phyloP scores from a whole-genome alignment of 208 protist species.

The Wallacemonas sp. region DNA sequence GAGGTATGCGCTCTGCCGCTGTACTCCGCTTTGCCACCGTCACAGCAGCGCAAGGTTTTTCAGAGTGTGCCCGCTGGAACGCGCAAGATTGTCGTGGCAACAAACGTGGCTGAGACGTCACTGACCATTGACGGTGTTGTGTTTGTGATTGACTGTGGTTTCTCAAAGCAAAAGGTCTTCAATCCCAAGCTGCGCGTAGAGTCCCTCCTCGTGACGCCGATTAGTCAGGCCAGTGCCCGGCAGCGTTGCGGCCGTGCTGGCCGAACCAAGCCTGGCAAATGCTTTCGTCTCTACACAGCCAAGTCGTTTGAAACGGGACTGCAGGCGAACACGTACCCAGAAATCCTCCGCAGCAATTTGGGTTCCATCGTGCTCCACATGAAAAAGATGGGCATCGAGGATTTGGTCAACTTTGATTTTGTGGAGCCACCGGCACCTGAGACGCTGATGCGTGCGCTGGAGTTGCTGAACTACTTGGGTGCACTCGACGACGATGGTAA shows the following conservation, averaged over 20 bases:
- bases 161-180: slow-evolving; percentile 97
- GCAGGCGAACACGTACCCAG: slow-evolving; percentile 93
- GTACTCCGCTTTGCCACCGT: slow-evolving; percentile 97
- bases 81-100: slow-evolving; percentile 97
- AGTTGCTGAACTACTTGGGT: slow-evolving; percentile 95
- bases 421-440: slow-evolving; percentile 97
- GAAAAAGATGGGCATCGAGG: slow-evolving; percentile 98
- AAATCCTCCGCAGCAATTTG: slow-evolving; percentile 98
- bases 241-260: slow-evolving; percentile 96
- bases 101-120: slow-evolving; percentile 99
- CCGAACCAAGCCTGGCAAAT: slow-evolving; percentile 96
- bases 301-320: slow-evolving; percentile 95
- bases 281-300: slow-evolving; percentile 96
- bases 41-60: slow-evolving; percentile 98
- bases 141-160: slow-evolving; percentile 98
- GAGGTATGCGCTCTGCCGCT: slow-evolving; percentile 94
- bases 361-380: slow-evolving; percentile 96
- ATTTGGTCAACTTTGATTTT: slow-evolving; percentile 98
- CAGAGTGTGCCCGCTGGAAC: slow-evolving; percentile 86
- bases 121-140: slow-evolving; percentile 99
- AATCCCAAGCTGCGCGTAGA: slow-evolving; percentile 98
- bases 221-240: slow-evolving; percentile 95
- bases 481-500: slow-evolving; percentile 98
- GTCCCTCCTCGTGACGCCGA: slow-evolving; percentile 96
- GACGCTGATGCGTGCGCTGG: slow-evolving; percentile 94